Conservation (phyloP, 257 asterid species). For the Paulownia fortunei region DNA sequence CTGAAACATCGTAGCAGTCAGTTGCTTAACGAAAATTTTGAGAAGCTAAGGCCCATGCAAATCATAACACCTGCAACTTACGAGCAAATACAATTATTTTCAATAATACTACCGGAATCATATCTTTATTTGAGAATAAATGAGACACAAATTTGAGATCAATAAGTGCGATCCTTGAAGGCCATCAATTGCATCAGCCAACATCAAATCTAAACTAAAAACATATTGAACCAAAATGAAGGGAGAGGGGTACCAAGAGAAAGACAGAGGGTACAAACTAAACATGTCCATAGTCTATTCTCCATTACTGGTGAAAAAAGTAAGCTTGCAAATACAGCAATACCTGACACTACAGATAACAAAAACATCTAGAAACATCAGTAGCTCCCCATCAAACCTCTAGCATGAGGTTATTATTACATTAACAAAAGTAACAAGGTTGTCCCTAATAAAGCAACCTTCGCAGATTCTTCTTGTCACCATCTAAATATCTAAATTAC, state of each 20-base stretch:
- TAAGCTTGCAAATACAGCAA: neutral
- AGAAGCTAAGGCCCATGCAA: too few species aligned
- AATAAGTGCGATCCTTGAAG: too few species aligned
- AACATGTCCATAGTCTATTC: neutral
- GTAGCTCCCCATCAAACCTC: neutral
- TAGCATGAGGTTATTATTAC: neutral
- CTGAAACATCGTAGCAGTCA: too few species aligned
- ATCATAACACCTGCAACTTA: neutral
- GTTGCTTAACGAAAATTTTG: too few species aligned
- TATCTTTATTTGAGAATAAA: neutral
- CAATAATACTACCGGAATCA: neutral
- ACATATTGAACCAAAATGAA: neutral
- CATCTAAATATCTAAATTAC: neutral
- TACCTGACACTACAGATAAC: neutral
- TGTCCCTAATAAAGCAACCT: slow-evolving; percentile 5
- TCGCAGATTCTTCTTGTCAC: neutral
- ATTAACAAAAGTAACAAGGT: neutral
- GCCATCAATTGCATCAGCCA: neutral
- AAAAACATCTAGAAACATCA: slow-evolving; percentile 12
- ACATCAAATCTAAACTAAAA: neutral
- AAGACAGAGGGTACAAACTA: neutral
- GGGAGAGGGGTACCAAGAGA: neutral
- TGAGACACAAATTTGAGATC: neutral
- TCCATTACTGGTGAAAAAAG: neutral
- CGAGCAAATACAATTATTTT: neutral